Conservation (phyloP, 768 basidiomycete species). For the Sporobolomyces pararoseus region DNA sequence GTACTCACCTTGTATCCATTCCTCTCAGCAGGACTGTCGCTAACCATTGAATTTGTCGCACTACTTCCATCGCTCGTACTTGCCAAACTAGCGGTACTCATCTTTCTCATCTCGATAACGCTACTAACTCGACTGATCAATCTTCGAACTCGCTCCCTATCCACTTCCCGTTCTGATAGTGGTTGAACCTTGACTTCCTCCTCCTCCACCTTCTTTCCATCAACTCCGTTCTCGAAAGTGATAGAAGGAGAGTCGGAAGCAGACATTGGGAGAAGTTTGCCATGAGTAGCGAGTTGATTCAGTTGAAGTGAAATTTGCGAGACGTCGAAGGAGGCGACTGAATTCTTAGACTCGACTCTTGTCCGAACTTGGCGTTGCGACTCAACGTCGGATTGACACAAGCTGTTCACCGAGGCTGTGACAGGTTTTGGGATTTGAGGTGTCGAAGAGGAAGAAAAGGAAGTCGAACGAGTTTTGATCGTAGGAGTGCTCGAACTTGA, state of each 20-base stretch:
- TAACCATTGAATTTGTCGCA: background rate
- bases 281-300: background rate
- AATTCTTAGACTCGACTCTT: background rate
- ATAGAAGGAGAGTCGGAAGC: too few species aligned
- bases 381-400: too few species aligned
- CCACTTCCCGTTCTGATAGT: background rate
- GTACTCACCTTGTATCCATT: conserved; percentile 25
- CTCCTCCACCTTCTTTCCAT: background rate
- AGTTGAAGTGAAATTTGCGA: background rate
- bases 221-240: too few species aligned
- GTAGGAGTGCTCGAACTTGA: conserved; percentile 8
- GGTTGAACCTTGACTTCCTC: background rate
- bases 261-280: too few species aligned
- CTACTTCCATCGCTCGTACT: background rate
- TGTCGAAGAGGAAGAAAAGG: background rate
- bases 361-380: background rate
- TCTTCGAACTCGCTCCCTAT: conserved; percentile 10
- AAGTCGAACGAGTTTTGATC: background rate
- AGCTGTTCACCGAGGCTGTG: background rate
- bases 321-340: conserved; percentile 8
- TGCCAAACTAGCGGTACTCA: background rate
- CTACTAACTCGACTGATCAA: conserved; percentile 15
- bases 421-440: background rate
- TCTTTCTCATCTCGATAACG: conserved; percentile 9
- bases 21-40: background rate